Percentiles rank a stretch among this genome's conserved stretches.
Evolutionary conservation across 129 eudicot genomes (phyloP).

Genomic region (Chrysanthemum makinoi): DNA sequence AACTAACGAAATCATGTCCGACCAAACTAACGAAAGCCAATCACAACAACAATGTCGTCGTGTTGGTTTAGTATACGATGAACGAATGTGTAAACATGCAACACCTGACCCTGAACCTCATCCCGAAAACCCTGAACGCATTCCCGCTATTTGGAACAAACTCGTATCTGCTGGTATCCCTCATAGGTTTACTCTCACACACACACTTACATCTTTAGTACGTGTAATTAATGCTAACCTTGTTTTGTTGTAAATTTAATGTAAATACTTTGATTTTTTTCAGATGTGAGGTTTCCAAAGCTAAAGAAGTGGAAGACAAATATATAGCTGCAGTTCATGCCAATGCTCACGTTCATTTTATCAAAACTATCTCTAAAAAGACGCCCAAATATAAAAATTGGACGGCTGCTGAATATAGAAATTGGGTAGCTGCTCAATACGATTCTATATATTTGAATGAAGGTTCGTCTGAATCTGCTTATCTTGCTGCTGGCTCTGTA

Average conservation of each 20-base stretch:
- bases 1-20: too few species aligned
- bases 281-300: slow-evolving; percentile 71
- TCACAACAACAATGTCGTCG: slow-evolving; percentile 32
- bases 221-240: background rate
- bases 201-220: too few species aligned
- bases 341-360: slow-evolving; percentile 51
- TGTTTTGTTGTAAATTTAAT: background rate
- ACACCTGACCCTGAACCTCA: slow-evolving; percentile 49
- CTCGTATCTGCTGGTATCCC: slow-evolving; percentile 54
- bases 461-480: slow-evolving; percentile 92
- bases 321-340: slow-evolving; percentile 71
- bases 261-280: background rate
- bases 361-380: too few species aligned
- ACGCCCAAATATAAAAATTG: too few species aligned
- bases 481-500: slow-evolving; percentile 93
- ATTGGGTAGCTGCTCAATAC: slow-evolving; percentile 48
- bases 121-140: slow-evolving; percentile 75
- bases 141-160: slow-evolving; percentile 67
- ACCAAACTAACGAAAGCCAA: too few species aligned
- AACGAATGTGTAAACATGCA: slow-evolving; percentile 70
- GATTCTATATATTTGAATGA: slow-evolving; percentile 79
- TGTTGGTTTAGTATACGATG: slow-evolving; percentile 80
- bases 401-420: background rate
- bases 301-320: slow-evolving; percentile 70
- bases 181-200: slow-evolving; percentile 37